Conservation (phyloP, 371 early-diverging fungal genomes). For the Circinella minor region DNA sequence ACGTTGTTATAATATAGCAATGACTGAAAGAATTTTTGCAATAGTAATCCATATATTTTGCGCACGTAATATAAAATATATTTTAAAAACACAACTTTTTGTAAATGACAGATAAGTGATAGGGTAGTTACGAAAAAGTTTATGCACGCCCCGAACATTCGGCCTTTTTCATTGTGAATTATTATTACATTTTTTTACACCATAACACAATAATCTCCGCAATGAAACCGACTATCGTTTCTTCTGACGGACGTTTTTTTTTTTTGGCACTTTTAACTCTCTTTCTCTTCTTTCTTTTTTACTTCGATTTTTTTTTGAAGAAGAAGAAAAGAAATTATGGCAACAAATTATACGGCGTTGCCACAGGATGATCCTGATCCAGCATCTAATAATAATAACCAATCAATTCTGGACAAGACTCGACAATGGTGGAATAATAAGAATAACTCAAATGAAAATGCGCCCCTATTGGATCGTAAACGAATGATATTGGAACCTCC, state of each 20-base stretch:
- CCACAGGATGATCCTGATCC: constrained; percentile 19
- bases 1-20: no score
- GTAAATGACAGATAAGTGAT: neutral
- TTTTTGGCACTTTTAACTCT: no score
- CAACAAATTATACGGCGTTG: constrained; percentile 18
- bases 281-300: constrained; percentile 4
- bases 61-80: no score
- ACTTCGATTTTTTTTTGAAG: neutral
- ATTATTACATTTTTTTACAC: no score
- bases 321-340: constrained; percentile 11
- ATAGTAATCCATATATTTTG: no score
- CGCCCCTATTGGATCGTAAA: constrained; percentile 40
- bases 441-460: constrained; percentile 19
- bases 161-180: neutral
- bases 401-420: constrained; percentile 13
- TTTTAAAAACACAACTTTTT: neutral
- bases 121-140: neutral
- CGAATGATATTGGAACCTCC: constrained; percentile 49
- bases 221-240: neutral
- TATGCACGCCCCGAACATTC: neutral
- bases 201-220: constrained; percentile 11
- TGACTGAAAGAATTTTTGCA: no score
- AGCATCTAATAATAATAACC: neutral
- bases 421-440: constrained; percentile 22
- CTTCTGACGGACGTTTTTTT: no score